Evolutionary conservation across 2,329 filamentous ascomycete species (phyloP).

Genomic region (Penicillium olsonii): DNA sequence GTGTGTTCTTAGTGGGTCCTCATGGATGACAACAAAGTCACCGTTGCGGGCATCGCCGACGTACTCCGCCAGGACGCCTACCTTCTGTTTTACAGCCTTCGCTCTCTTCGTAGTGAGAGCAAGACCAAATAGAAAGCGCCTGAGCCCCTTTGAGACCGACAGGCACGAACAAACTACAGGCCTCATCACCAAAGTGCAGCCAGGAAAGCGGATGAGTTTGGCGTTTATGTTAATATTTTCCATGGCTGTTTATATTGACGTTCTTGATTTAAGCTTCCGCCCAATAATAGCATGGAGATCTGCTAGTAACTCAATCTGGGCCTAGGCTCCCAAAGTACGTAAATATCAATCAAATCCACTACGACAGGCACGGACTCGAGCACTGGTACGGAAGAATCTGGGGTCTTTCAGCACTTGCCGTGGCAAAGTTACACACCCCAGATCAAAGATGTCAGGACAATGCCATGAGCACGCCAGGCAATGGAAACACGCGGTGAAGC

Average conservation of each 20-base stretch:
- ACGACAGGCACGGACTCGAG: background rate
- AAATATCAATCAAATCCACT: background rate
- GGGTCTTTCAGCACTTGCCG: too few relatives aligned
- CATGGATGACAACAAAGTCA: conserved; percentile 94
- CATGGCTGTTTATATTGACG: background rate
- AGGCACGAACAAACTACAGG: background rate
- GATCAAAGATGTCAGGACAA: background rate
- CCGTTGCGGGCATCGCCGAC: conserved; percentile 77
- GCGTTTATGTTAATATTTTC: background rate
- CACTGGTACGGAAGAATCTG: background rate
- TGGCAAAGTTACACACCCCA: background rate
- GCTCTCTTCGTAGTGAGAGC: conserved; percentile 27
- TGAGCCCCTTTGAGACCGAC: background rate
- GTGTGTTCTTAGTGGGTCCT: conserved; percentile 72
- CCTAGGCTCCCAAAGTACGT: background rate
- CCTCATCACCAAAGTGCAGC: background rate
- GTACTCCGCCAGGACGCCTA: conserved; percentile 87
- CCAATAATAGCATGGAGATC: background rate
- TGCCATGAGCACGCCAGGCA: background rate
- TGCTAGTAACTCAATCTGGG: background rate
- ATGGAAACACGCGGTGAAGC: background rate
- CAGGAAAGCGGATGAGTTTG: background rate
- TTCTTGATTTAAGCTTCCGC: background rate
- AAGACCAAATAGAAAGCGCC: background rate
- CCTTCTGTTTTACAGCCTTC: conserved; percentile 73